A percentile compares a stretch with the other conserved stretches of the same genome.
These are phyloP conservation scores for Lachnellula suecica DNA, from an alignment of 2,329 filamentous ascomycete genomes.

Conservation along the genomic window DNA sequence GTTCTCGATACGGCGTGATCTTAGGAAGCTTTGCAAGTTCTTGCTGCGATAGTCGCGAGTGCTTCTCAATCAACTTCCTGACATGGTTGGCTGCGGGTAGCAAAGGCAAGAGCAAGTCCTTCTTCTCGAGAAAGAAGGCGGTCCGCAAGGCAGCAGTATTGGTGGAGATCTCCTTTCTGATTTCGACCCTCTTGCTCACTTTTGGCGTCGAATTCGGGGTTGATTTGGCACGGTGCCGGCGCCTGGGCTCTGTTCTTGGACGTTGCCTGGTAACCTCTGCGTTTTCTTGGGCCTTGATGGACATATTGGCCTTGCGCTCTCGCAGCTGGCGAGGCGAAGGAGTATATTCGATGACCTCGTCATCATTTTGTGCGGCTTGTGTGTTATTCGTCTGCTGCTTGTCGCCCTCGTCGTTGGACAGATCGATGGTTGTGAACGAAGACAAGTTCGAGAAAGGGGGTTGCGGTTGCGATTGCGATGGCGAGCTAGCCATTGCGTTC, in stretches of 20 bases:
- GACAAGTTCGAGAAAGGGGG: not conserved
- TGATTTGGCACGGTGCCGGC: slow-evolving; percentile 1
- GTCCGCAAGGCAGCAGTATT: slow-evolving; percentile 30
- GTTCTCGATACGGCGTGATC: slow-evolving; percentile 28
- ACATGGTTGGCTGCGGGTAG: slow-evolving; percentile 35
- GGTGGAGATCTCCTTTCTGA: slow-evolving; percentile 30
- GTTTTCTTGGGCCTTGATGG: slow-evolving; percentile 27
- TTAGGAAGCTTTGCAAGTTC: slow-evolving; percentile 24
- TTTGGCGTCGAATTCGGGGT: slow-evolving; percentile 13
- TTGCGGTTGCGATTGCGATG: not conserved
- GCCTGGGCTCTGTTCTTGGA: slow-evolving; percentile 10
- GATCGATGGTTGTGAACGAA: too few species aligned
- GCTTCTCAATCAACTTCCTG: slow-evolving; percentile 30
- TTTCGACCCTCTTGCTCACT: slow-evolving; percentile 25
- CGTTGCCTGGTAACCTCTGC: slow-evolving; percentile 2
- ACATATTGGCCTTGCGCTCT: slow-evolving; percentile 21
- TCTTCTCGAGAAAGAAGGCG: slow-evolving; percentile 35
- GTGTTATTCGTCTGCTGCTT: slow-evolving; percentile 9
- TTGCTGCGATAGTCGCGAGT: slow-evolving; percentile 20
- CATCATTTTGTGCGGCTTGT: slow-evolving; percentile 1
- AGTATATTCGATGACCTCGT: slow-evolving; percentile 18
- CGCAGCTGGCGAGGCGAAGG: slow-evolving; percentile 15
- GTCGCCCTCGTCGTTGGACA: slow-evolving; percentile 1
- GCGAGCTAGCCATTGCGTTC: not conserved
- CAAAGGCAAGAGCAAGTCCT: slow-evolving; percentile 33